Evolutionary conservation across 148 eudicot genomes (phyloP).

Genomic region (Euryodendron excelsum): DNA sequence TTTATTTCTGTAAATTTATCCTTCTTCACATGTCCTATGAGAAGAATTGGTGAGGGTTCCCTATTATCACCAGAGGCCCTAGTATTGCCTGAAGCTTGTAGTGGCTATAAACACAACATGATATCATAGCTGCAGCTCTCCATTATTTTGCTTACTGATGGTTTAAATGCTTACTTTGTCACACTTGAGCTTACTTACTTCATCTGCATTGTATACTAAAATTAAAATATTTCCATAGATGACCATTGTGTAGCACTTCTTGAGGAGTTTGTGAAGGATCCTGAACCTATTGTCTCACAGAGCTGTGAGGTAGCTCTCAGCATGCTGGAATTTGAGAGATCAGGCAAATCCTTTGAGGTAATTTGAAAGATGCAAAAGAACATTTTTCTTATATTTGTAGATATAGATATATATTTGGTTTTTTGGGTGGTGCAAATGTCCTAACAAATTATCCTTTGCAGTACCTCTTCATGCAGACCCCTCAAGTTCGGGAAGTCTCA

Average conservation of each 20-base stretch:
- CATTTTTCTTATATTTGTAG: not conserved
- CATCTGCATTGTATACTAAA: not conserved
- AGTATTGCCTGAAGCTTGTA: not conserved
- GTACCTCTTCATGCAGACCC: slow-evolving; percentile 67
- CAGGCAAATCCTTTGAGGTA: slow-evolving; percentile 93
- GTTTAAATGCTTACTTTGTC: too few relatives aligned
- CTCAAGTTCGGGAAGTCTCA: slow-evolving; percentile 33
- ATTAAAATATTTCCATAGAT: slow-evolving; percentile 35
- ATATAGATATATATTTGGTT: not conserved
- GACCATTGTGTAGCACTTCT: slow-evolving; percentile 65
- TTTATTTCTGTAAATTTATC: not conserved
- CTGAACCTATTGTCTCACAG: slow-evolving; percentile 86
- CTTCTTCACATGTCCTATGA: not conserved
- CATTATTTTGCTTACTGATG: not conserved
- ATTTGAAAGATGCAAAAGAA: not conserved
- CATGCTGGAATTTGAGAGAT: slow-evolving; percentile 85
- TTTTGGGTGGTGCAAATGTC: not conserved
- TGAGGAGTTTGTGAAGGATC: slow-evolving; percentile 69
- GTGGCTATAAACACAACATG: too few relatives aligned
- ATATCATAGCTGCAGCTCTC: not conserved
- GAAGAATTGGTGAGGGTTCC: not conserved
- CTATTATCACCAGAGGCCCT: not conserved
- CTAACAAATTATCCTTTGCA: slow-evolving; percentile 28
- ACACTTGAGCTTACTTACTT: too few relatives aligned
- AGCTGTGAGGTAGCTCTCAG: slow-evolving; percentile 97